Evolutionary conservation across 1,284 basidiomycete species (phyloP), one percentile per base, ranked within the genome.

Genomic region (Fistulinella cinereoalba): DNA sequence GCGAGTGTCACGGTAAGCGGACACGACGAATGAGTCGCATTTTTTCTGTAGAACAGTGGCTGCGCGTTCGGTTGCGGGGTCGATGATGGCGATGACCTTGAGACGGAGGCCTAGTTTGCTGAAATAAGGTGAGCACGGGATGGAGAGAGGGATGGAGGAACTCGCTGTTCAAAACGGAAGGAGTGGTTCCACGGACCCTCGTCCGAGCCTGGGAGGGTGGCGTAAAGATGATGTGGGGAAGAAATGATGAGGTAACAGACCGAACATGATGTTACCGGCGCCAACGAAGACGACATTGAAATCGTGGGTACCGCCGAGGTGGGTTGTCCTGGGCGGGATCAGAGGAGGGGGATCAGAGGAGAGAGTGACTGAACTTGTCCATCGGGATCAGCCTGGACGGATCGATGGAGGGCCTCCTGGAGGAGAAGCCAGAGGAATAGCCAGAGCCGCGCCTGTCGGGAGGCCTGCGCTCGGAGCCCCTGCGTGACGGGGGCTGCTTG

Each of bases 101-200:
- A 99, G 87, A 60, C 96, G 91, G 19, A 86, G 89, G 38, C 96
- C 96, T 51, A 99, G 88, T 76, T 99, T 97, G 74, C 88, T 95
- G 68, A 9, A 45, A 54, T 46, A 49, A 43, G 47, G 51, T 52
- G 53, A 54, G 46, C 16, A 39, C 38, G 27, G 18, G 33, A 28
- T 18, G 37, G 49, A 36, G 15, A 22, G 24, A 19, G 13, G 19
- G 44, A 19, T 31, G 41, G 43, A 41, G 31, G 21, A 18, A 60
- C 81, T 60, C 60, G 88, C 88, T 91, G 86, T 75, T 95, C 92
- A 58, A 96, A 83, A 64, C 93, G 89, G 82, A 95, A 92, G 41
- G 92, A 95, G 70, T 96, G 92, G 70, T 95, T 94, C 88, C 86
- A 93, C 18, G 91, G 91, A 42, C 90, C 90, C 64, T 92, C 88